phyloP scores from a whole-genome alignment of 2,329 filamentous ascomycete species.

The Nothophaeocryptopus gaeumannii region DNA sequence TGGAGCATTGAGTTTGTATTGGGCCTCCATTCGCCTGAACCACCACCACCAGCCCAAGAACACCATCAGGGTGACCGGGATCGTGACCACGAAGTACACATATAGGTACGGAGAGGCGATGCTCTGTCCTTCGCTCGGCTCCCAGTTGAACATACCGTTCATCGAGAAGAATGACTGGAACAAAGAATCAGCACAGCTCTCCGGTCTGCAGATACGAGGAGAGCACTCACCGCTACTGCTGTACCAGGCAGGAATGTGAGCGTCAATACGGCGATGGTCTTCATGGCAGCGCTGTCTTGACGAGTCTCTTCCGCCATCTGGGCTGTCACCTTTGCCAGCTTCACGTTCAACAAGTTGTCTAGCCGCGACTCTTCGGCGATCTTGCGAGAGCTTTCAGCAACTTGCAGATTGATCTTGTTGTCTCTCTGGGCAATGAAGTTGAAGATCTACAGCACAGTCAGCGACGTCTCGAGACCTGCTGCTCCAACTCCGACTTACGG shows the following conservation, averaged over 20 bases:
- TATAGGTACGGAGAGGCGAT: conserved; percentile 33
- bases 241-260: conserved; percentile 44
- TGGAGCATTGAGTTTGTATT: conserved; percentile 29
- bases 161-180: conserved; percentile 34
- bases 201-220: neutral
- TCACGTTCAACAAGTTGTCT: conserved; percentile 36
- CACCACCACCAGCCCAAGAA: conserved; percentile 32
- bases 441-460: conserved; percentile 28
- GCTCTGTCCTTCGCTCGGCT: conserved; percentile 16
- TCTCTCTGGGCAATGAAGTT: conserved; percentile 35
- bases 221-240: conserved; percentile 32
- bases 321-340: conserved; percentile 35
- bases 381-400: conserved; percentile 34
- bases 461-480: neutral
- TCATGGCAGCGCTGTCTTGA: conserved; percentile 44
- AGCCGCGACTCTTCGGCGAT: conserved; percentile 35
- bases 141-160: conserved; percentile 33
- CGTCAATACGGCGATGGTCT: conserved; percentile 46
- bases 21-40: conserved; percentile 27
- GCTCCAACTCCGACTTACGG: conserved; percentile 22
- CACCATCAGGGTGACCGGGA: conserved; percentile 33
- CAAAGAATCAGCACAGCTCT: conserved; percentile 7
- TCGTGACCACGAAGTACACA: conserved; percentile 34
- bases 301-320: conserved; percentile 35
- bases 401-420: conserved; percentile 35